Percentiles rank a stretch among this genome's conserved stretches.
phyloP scores from a whole-genome alignment of 352 stramenopile genomes.

The Phytophthora sansomeana region DNA sequence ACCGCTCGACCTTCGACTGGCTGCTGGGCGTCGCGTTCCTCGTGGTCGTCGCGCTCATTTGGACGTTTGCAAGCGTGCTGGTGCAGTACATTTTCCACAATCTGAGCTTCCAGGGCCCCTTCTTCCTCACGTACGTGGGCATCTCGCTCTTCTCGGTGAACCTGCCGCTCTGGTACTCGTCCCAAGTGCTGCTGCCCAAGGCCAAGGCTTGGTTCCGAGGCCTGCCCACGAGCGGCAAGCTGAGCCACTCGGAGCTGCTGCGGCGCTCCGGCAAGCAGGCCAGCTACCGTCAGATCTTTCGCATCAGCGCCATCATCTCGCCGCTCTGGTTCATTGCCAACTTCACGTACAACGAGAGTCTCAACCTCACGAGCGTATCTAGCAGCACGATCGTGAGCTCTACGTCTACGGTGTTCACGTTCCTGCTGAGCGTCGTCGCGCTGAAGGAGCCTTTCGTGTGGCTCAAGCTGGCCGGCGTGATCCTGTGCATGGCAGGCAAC shows the following conservation, averaged over 20 bases:
- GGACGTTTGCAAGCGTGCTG: slow-evolving; percentile 86
- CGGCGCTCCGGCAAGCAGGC: slow-evolving; percentile 39
- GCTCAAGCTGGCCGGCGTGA: slow-evolving; percentile 85
- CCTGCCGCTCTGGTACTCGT: slow-evolving; percentile 79
- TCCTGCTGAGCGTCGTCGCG: slow-evolving; percentile 86
- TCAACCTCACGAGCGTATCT: slow-evolving; percentile 94
- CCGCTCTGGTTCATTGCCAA: slow-evolving; percentile 96
- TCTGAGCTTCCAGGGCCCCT: slow-evolving; percentile 84
- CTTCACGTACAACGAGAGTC: slow-evolving; percentile 93
- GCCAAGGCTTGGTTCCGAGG: slow-evolving; percentile 46
- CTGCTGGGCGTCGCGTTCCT: slow-evolving; percentile 79
- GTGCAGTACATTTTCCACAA: slow-evolving; percentile 92
- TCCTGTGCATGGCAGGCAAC: slow-evolving; percentile 89
- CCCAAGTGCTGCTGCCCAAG: slow-evolving; percentile 56
- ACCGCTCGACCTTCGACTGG: slow-evolving; percentile 63
- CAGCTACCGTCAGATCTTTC: slow-evolving; percentile 53
- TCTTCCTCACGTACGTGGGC: slow-evolving; percentile 91
- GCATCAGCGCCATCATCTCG: slow-evolving; percentile 79
- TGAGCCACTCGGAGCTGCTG: slow-evolving; percentile 48
- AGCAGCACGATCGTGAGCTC: slow-evolving; percentile 95
- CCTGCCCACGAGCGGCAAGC: slow-evolving; percentile 45
- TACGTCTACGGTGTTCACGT: slow-evolving; percentile 95
- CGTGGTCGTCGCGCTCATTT: slow-evolving; percentile 79
- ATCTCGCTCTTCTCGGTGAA: slow-evolving; percentile 89
- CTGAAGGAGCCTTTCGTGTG: slow-evolving; percentile 85